Evolutionary conservation across 2,329 filamentous ascomycete genomes (phyloP).

Genomic region (Monosporascus sp.): DNA sequence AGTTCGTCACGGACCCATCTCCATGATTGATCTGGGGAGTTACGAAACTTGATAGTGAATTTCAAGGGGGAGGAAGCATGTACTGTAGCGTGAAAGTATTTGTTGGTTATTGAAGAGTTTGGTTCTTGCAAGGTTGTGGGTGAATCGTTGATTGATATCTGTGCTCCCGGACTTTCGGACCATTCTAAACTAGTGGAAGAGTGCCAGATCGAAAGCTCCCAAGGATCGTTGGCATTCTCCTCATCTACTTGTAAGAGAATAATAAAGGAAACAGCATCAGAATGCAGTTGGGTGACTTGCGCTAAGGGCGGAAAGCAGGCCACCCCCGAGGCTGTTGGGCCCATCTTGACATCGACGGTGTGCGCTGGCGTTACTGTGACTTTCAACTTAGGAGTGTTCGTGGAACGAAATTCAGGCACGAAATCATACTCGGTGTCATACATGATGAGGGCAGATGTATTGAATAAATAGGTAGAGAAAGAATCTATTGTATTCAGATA

Average conservation of each 20-base stretch:
- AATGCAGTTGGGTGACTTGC: constrained; percentile 59
- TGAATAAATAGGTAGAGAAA: neutral
- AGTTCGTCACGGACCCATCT: constrained; percentile 65
- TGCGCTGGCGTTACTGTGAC: constrained; percentile 17
- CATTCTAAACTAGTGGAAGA: constrained; percentile 48
- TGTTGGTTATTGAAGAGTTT: constrained; percentile 27
- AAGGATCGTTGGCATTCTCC: constrained; percentile 48
- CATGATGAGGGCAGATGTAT: constrained; percentile 4
- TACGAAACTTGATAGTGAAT: constrained; percentile 69
- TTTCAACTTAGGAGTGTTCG: constrained; percentile 33
- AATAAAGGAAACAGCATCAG: constrained; percentile 51
- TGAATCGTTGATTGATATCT: constrained; percentile 14
- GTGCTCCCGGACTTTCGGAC: constrained; percentile 44
- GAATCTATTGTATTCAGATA: neutral
- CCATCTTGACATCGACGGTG: constrained; percentile 25
- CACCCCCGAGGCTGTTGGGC: constrained; percentile 31
- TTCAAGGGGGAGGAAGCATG: constrained; percentile 42
- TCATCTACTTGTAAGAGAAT: constrained; percentile 63
- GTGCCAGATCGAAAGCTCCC: constrained; percentile 75
- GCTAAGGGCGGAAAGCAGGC: constrained; percentile 63
- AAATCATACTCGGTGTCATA: constrained; percentile 26
- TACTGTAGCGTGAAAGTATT: constrained; percentile 52
- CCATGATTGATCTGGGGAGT: constrained; percentile 50
- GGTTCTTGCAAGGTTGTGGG: constrained; percentile 48
- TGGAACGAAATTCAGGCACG: constrained; percentile 30